Base-by-base conservation (phyloP, 2,329 filamentous ascomycete genomes). In the Neurospora crassa region DNA sequence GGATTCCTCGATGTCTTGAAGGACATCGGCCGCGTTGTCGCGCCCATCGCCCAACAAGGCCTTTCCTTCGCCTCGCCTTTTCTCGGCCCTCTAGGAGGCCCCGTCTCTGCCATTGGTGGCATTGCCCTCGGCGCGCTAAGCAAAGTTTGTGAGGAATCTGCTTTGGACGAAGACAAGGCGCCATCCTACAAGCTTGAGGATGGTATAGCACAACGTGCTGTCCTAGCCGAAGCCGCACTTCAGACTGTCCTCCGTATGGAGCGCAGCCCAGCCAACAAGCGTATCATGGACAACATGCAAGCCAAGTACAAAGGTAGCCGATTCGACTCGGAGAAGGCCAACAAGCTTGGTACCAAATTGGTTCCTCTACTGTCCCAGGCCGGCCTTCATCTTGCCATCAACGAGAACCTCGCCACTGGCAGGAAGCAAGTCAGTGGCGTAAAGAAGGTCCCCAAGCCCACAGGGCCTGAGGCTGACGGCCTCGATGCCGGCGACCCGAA, bases 331-430 rank as follows among this genome's bases (percentile, higher is more conserved):
- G 37, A 69, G 11, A 34, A 69, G 18, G 68, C 68, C 18, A 53
- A 43, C 18, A 69, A 69, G 16, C 43, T 69, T 4, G 43, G 68
- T 11, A n/a, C 68, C 16, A 69, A 37, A 40, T 16, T 69, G 24
- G 68, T 69, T 24, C 68, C 68, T 4, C 68, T 69, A n/a, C 29
- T 69, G 12, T 47, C 41, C 16, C 68, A 69, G 7, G 68, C 68
- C 37, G 68, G 68, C 6, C 47, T 72, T 37, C 67, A 68, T 24
- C 71, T 68, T 16, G 69, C 72, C 20, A 34, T 18, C 20, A 45
- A 20, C 18, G n/a, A 67, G 7, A 68, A 70, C 16, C 41, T 42
- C 6, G 41, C 14, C 41, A 42, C 41, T 6, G 14, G 14, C 41
- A 42, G 14, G 6, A 42, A 42, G 12, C 14, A 42, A 42, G 41